Evolutionary conservation across 2,329 filamentous ascomycete genomes (phyloP), one percentile per base, ranked within the genome.

Genomic region (Epichloe bromicola): DNA sequence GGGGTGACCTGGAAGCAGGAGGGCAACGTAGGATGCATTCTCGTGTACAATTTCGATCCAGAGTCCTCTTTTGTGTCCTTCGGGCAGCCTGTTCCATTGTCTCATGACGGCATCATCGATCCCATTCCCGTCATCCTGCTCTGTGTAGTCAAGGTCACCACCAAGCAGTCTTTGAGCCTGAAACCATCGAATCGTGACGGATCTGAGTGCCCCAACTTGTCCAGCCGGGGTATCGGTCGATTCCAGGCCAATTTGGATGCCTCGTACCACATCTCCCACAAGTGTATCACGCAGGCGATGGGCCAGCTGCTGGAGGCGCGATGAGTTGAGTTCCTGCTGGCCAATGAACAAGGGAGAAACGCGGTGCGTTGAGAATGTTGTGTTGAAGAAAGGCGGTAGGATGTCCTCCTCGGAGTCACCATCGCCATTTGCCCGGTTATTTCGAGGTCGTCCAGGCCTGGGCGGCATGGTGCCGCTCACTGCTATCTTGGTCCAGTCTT

Each of bases 181-280:
- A 14, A 76, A 69, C 72, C 74, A 76, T 2, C 70, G 67, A 26
- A 79, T 69, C 12, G 66, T 65, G 1, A 80, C 74, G 4, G 60
- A 60, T 54, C 73, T 70, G 19, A 81, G 57, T 2, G 70, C 64
- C 3, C 67, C 67, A 12, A 70, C 66, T 47, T 70, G 67, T 1
- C 67, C 67, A 14, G 56, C 51, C 6, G 65, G 57, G 15, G 67
- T 69, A 26, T 73, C 72, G 17, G 67, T 69, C 5, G 67, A 64
- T 46, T 70, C 68, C 4, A 75, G 58, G 0, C 72, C 71, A 17
- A 82, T 70, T 55, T 80, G 75, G 17, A 81, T 73, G 42, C 78
- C 78, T 51, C 78, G 74, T n/a, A 81, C 74, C 1, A 79, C 73
- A 56, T 81, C 78, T 15, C 78, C 78, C 0, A 79, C 75, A 0